Base-by-base conservation (phyloP, 2,329 filamentous ascomycete genomes). In the Cryoendolithus antarcticus region DNA sequence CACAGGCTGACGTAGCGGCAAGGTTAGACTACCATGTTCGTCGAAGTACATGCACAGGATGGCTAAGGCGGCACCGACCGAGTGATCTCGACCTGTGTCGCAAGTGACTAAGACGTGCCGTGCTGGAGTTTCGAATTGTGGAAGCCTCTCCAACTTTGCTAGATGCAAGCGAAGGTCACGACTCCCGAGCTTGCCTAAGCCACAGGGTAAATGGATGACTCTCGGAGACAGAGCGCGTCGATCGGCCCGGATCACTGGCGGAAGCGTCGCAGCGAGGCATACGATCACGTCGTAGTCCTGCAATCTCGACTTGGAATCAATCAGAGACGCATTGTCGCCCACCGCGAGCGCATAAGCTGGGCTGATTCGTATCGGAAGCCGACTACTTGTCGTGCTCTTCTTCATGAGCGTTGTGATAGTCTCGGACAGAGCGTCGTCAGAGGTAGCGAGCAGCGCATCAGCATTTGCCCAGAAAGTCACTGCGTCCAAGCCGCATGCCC, bases 401-500 rank as follows among this genome's bases (percentile, higher is more conserved):
- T 24, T 13, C 24, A 68, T 49, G 28, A 76, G 49, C 19, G 55
- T 44, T 11, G 53, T 52, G 39, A 79, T 76, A 4, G 74, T 40
- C 8, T 47, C 53, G 0, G 71, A 68, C 4, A 81, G 60, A 2
- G 86, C 75, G 7, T 74, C 70, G 52, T 95, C 88, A 0, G 72
- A 53, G 0, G 79, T 71, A 0, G 59, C 59, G 12, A 93, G 64
- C 8, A 96, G 64, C 4, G 55, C 30, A 0, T 73, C 64, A 31
- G 64, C 66, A 49, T 94, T 68, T 2, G 60, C 61, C 91, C 91
- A 98, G 62, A 94, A 98, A 0, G 89, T 46, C 0, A 65, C 58
- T 0, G 89, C 76, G 1, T 83, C 91, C 10, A 96, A 71, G 0
- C 85, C 86, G 19, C 74, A 65, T 1, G 86, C 81, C 91, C 91